These are phyloP conservation scores for Adansonia madagascariensis DNA, from an alignment of 441 rosid species.

Conservation along the genomic window DNA sequence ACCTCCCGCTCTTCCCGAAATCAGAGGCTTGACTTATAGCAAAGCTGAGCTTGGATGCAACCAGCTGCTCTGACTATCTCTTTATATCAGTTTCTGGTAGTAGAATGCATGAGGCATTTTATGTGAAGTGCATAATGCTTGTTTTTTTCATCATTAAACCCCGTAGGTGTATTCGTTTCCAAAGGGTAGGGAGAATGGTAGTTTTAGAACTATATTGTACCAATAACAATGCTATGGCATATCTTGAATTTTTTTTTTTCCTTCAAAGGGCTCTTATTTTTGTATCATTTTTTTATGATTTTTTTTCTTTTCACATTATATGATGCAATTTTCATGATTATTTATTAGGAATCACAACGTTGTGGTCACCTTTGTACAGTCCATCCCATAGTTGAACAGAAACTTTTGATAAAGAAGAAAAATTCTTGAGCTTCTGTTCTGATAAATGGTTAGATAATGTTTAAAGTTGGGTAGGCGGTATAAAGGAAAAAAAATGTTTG, in stretches of 20 bases:
- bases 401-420: not conserved
- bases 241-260: not conserved
- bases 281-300: not conserved
- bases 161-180: not conserved
- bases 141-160: not conserved
- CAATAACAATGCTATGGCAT: not conserved
- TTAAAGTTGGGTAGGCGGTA: not conserved
- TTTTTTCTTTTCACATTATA: not conserved
- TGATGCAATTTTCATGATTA: not conserved
- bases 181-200: conserved; percentile 21
- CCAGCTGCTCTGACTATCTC: not conserved
- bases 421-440: not conserved
- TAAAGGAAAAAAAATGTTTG: not conserved
- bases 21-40: not conserved
- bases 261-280: not conserved
- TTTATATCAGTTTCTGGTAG: not conserved
- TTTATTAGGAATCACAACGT: too few relatives aligned
- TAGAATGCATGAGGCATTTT: conserved; percentile 10
- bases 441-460: not conserved
- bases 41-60: not conserved
- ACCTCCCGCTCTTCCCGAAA: not conserved
- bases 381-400: not conserved
- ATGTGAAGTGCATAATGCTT: not conserved
- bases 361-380: not conserved
- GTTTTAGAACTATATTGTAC: conserved; percentile 18